phyloP scores from a whole-genome alignment of 2,329 filamentous ascomycete species.

The Chalara sp. region DNA sequence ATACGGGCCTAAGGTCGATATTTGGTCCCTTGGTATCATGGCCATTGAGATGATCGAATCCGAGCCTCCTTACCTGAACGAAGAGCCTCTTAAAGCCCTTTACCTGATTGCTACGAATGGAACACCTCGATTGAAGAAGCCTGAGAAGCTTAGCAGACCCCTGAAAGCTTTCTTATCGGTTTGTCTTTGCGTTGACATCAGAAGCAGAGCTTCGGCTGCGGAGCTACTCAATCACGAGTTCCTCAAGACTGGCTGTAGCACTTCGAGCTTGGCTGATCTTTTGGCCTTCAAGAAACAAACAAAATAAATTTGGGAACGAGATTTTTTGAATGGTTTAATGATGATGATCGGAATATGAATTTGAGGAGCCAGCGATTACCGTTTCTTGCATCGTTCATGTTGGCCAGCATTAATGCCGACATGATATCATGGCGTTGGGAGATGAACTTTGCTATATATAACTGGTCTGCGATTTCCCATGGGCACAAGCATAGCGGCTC shows the following conservation, averaged over 20 bases:
- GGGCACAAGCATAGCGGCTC: no score
- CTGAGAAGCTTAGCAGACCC: slow-evolving; percentile 95
- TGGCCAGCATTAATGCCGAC: slow-evolving; percentile 12
- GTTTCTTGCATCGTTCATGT: slow-evolving; percentile 13
- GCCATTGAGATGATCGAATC: slow-evolving; percentile 99
- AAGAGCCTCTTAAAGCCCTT: slow-evolving; percentile 93
- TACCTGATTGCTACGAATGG: slow-evolving; percentile 98
- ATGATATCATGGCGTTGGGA: slow-evolving; percentile 21
- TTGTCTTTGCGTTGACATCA: slow-evolving; percentile 93
- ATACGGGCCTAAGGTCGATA: slow-evolving; percentile 96
- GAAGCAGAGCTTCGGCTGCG: slow-evolving; percentile 83
- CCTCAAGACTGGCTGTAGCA: slow-evolving; percentile 81
- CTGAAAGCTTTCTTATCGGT: slow-evolving; percentile 95
- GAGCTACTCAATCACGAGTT: slow-evolving; percentile 92
- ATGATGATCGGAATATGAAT: no score
- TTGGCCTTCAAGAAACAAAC: slow-evolving; percentile 59
- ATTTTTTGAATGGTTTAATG: no score
- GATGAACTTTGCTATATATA: slow-evolving; percentile 1
- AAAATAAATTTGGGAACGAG: no score
- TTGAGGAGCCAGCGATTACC: no score
- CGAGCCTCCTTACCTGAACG: slow-evolving; percentile 94
- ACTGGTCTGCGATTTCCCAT: no score
- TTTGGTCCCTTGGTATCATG: slow-evolving; percentile 99
- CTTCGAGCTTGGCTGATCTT: slow-evolving; percentile 77
- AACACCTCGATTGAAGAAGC: slow-evolving; percentile 94